Conservation (phyloP, 2,329 filamentous ascomycete genomes). For the Venturia nashicola region DNA sequence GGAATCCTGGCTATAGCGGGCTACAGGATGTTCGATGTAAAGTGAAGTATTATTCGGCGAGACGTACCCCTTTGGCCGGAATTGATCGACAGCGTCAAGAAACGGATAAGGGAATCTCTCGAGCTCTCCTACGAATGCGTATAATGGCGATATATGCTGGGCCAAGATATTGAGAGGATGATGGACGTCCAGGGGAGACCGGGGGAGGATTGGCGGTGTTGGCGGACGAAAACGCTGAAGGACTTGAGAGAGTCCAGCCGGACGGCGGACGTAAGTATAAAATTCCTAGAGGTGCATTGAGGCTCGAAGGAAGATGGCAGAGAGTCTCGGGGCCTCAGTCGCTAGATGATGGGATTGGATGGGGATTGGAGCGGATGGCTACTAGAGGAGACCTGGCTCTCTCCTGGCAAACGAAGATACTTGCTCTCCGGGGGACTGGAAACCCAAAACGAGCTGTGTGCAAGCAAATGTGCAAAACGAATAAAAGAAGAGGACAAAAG, state of each 20-base stretch:
- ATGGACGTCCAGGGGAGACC: not conserved
- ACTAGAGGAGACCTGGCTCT: not conserved
- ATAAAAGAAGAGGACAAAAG: constrained; percentile 6
- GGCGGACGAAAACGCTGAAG: not conserved
- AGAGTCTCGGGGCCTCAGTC: not conserved
- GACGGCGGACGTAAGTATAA: not conserved
- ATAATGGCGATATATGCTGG: constrained; percentile 3
- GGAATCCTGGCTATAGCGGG: constrained; percentile 2
- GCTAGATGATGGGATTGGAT: not conserved
- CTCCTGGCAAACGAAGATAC: not conserved
- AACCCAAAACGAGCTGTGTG: not conserved
- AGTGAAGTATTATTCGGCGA: not conserved
- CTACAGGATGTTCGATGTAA: constrained; percentile 3
- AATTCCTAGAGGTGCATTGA: not conserved
- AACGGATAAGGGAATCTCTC: not conserved
- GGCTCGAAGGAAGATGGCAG: not conserved
- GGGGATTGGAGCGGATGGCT: not conserved
- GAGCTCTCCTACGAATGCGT: not conserved
- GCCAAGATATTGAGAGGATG: constrained; percentile 2
- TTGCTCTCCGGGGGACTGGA: not conserved
- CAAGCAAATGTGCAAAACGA: constrained; percentile 3
- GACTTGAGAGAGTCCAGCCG: not conserved
- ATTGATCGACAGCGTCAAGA: not conserved
- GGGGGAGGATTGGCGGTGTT: not conserved
- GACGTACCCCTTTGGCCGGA: constrained; percentile 6